Conservation (phyloP, 2,329 filamentous ascomycete genomes). For the Cercospora beticola region DNA sequence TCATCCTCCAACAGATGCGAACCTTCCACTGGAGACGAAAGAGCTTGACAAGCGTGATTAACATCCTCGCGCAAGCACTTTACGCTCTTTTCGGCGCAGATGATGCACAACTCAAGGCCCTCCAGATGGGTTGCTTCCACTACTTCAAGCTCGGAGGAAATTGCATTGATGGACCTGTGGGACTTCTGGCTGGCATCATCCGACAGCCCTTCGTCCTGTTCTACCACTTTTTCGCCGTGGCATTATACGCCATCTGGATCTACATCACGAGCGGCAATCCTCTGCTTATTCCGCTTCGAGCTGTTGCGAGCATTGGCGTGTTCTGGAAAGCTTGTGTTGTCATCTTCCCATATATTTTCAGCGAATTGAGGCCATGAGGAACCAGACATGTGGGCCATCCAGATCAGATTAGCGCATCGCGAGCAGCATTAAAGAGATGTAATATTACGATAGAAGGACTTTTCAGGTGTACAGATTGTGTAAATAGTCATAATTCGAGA, state of each 20-base stretch:
- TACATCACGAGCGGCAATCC: conserved; percentile 50
- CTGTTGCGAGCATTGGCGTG: conserved; percentile 46
- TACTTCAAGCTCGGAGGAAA: conserved; percentile 80
- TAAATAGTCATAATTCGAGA: conserved; percentile 1
- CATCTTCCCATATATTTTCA: conserved; percentile 54
- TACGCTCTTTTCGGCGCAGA: conserved; percentile 90
- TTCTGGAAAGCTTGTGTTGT: conserved; percentile 52
- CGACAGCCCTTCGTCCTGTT: conserved; percentile 74
- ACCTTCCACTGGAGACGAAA: conserved; percentile 88
- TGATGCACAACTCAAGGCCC: conserved; percentile 70
- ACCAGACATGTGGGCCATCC: background rate
- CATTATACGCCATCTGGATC: conserved; percentile 83
- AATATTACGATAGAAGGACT: background rate
- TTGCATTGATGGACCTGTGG: conserved; percentile 74
- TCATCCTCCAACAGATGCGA: conserved; percentile 67
- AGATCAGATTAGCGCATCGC: background rate
- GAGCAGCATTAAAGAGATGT: background rate
- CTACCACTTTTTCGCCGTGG: conserved; percentile 93
- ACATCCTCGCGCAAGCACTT: conserved; percentile 93
- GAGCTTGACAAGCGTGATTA: conserved; percentile 79
- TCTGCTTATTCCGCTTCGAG: conserved; percentile 41
- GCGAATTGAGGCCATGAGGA: conserved; percentile 36
- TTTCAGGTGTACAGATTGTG: background rate
- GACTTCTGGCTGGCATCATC: conserved; percentile 78
- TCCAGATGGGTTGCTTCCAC: conserved; percentile 86